Base-by-base conservation (phyloP, 352 stramenopile species). In the Globisporangium rhizosaccharum region DNA sequence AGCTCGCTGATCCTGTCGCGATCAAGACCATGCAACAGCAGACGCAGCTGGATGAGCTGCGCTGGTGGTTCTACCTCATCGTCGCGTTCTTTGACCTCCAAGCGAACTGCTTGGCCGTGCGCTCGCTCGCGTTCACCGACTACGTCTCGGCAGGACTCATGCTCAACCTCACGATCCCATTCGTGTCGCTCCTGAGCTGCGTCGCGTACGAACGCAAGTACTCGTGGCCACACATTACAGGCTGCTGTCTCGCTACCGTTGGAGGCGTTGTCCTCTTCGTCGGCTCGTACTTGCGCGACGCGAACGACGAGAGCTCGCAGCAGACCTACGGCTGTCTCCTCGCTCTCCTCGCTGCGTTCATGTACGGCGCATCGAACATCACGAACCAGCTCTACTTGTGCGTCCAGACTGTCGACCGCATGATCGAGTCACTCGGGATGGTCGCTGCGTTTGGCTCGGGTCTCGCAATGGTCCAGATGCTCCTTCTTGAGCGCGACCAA, bases 161-260 rank as follows among this genome's bases (percentile, higher is more conserved):
- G 46, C 63, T 84, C 23, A 79, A 81, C 59, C 57, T 81, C 28
- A 64, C 75, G 9, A 73, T 79, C 20, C 75, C 75, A 15, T 82
- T 84, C 46, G 63, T 79, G 1, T 75, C 67, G 51, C 41, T 74
- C 11, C 54, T 82, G 2, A 67, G 61, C 51, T 70, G 56, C 30
- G 46, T 70, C 26, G 65, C 74, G 30, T 55, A 59, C 49, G n/a
- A 51, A 50, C 51, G 33, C 37, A 59, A 51, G 5, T 78, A 71
- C 58, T 67, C 67, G 51, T 65, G 63, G 53, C 60, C 56, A 17
- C 70, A 84, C 33, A 57, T 67, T 2, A 23, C 57, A 4, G 75
- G 70, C 10, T 78, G 65, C 51, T 11, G 54, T 0, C 30, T 78
- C 11, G 68, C 70, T 0, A 44, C 66, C 4, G 20, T 36, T 1